These are phyloP conservation scores for Ambrosiella beaveri DNA, from an alignment of 2,329 filamentous ascomycete genomes.

Conservation along the genomic window DNA sequence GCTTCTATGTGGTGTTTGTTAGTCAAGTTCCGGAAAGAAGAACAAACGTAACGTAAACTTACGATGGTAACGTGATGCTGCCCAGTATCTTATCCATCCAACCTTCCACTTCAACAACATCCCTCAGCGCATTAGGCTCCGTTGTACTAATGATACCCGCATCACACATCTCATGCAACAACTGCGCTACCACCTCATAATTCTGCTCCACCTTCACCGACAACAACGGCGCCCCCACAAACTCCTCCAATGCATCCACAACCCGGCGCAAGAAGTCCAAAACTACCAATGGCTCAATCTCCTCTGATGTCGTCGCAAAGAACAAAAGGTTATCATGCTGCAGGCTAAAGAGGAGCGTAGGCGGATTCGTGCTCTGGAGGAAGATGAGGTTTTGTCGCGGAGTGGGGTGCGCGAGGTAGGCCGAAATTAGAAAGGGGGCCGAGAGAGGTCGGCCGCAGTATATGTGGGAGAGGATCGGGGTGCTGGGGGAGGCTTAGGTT, in stretches of 20 bases:
- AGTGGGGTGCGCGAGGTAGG: conserved; percentile 66
- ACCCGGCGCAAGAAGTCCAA: conserved; percentile 91
- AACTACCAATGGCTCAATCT: conserved; percentile 75
- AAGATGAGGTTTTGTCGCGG: conserved; percentile 80
- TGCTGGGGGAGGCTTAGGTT: conserved; percentile 32
- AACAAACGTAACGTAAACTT: conserved; percentile 15
- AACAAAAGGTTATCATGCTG: conserved; percentile 77
- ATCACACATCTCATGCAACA: conserved; percentile 93
- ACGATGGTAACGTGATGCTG: conserved; percentile 70
- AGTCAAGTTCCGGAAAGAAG: background rate
- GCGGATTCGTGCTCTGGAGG: conserved; percentile 62
- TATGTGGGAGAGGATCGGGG: conserved; percentile 70
- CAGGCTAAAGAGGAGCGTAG: conserved; percentile 77
- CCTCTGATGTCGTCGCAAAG: conserved; percentile 65
- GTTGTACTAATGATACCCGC: conserved; percentile 77
- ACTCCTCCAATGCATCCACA: conserved; percentile 85
- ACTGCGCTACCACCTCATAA: conserved; percentile 86
- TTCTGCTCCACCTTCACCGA: conserved; percentile 72
- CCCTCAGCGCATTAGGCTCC: conserved; percentile 79
- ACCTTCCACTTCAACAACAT: conserved; percentile 81
- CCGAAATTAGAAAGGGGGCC: conserved; percentile 58
- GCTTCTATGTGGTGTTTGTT: background rate
- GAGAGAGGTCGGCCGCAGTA: conserved; percentile 71
- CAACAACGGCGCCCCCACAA: conserved; percentile 72
- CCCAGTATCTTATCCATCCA: conserved; percentile 79